These are phyloP conservation scores for Pseudonitzschia multiseries DNA, from an alignment of 108 stramenopile species.

Conservation along the genomic window DNA sequence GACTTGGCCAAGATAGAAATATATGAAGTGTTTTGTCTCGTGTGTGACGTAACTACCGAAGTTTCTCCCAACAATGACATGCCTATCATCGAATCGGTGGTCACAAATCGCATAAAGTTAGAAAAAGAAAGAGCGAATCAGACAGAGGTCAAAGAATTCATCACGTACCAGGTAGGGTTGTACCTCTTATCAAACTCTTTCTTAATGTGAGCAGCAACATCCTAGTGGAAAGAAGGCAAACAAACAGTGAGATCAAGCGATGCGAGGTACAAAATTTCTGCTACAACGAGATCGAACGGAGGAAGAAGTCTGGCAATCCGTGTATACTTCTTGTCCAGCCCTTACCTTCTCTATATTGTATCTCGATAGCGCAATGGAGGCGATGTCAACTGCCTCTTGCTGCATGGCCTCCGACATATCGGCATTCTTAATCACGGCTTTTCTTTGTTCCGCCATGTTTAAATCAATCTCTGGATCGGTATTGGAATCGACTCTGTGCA, in stretches of 20 bases:
- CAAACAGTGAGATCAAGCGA: neutral
- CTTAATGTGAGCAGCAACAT: conserved; percentile 99
- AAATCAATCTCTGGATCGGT: neutral
- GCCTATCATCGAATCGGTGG: conserved; percentile 35
- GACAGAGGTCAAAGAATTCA: conserved; percentile 9
- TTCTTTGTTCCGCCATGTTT: conserved; percentile 83
- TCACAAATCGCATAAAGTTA: neutral
- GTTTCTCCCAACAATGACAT: conserved; percentile 80
- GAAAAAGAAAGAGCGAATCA: neutral
- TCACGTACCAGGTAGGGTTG: conserved; percentile 95
- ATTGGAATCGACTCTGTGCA: neutral
- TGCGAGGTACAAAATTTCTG: neutral
- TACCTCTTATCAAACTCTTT: conserved; percentile 99
- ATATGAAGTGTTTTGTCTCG: conserved; percentile 99
- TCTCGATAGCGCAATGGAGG: conserved; percentile 98
- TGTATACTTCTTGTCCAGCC: conserved; percentile 11
- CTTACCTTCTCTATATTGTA: conserved; percentile 99
- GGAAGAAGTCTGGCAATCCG: neutral
- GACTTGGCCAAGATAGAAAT: conserved; percentile 99
- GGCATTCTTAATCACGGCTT: conserved; percentile 99
- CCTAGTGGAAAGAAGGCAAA: conserved; percentile 52
- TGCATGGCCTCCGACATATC: conserved; percentile 99
- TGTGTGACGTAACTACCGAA: conserved; percentile 72
- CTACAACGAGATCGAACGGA: neutral
- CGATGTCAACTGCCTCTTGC: conserved; percentile 99